phyloP scores from a whole-genome alignment of 768 basidiomycete species.

The Suillus spraguei region DNA sequence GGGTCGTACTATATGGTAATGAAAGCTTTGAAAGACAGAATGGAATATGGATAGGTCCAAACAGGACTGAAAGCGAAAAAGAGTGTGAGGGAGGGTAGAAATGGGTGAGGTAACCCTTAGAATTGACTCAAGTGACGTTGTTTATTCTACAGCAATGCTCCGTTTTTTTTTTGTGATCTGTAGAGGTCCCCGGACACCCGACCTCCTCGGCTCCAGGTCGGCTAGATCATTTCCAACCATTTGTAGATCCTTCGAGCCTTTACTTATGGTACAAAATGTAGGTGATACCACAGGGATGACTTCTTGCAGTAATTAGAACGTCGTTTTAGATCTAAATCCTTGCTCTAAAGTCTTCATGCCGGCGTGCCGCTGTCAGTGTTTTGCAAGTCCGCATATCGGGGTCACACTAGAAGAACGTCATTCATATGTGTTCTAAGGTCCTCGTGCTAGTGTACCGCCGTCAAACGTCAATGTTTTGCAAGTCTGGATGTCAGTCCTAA shows the following conservation, averaged over 20 bases:
- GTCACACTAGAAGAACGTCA: too few relatives aligned
- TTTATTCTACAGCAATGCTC: background rate
- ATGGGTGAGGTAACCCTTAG: background rate
- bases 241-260: background rate
- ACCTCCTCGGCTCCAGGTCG: background rate
- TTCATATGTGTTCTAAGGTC: too few relatives aligned
- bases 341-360: too few relatives aligned
- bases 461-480: too few relatives aligned
- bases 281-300: too few relatives aligned
- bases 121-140: background rate
- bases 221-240: background rate
- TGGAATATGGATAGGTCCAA: background rate
- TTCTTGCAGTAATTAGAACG: too few relatives aligned
- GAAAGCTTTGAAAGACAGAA: conserved; percentile 7
- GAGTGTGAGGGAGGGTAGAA: background rate
- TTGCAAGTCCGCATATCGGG: too few relatives aligned
- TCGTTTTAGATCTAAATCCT: too few relatives aligned
- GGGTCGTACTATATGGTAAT: conserved; percentile 1
- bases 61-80: conserved; percentile 4
- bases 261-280: too few relatives aligned
- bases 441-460: too few relatives aligned
- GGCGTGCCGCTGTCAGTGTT: too few relatives aligned
- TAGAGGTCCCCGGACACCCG: background rate
- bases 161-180: background rate
- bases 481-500: too few relatives aligned